phyloP scores from a whole-genome alignment of 495 filamentous ascomycete species.

The Diplogelasinospora grovesii region DNA sequence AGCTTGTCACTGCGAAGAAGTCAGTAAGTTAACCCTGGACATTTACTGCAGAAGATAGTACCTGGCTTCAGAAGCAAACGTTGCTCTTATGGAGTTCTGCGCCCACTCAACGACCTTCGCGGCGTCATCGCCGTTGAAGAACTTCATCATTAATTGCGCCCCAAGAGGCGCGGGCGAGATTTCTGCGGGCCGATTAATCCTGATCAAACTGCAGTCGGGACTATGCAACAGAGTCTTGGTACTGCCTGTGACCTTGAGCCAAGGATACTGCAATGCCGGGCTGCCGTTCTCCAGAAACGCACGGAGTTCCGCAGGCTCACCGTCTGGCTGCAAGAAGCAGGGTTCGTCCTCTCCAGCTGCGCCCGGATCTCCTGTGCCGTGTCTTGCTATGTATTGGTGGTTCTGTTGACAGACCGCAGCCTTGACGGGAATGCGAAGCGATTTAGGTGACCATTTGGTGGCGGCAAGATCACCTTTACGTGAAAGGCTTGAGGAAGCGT shows the following conservation, averaged over 20 bases:
- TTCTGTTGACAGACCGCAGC: conserved; percentile 13
- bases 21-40: not conserved
- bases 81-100: not conserved
- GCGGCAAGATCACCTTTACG: conserved; percentile 7
- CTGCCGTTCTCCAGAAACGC: conserved; percentile 6
- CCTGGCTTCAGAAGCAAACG: not conserved
- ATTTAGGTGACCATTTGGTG: not conserved
- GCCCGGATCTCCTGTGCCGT: not conserved
- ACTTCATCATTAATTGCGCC: conserved; percentile 3
- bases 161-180: no score
- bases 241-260: conserved; percentile 18
- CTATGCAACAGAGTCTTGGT: conserved; percentile 1
- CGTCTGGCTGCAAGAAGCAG: conserved; percentile 1
- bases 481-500: conserved; percentile 10
- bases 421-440: not conserved
- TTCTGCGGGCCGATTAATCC: conserved; percentile 11
- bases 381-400: conserved; percentile 1
- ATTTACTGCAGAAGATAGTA: not conserved
- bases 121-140: conserved; percentile 4
- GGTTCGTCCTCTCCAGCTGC: not conserved
- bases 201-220: conserved; percentile 9
- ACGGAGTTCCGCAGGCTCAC: conserved; percentile 7
- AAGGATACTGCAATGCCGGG: conserved; percentile 3
- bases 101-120: conserved; percentile 7
- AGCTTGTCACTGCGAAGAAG: conserved; percentile 1